A percentile compares a stretch with the other conserved stretches of the same genome.
Conservation (phyloP, 805 yeast genomes). For the Metschnikowia kofuensis region DNA sequence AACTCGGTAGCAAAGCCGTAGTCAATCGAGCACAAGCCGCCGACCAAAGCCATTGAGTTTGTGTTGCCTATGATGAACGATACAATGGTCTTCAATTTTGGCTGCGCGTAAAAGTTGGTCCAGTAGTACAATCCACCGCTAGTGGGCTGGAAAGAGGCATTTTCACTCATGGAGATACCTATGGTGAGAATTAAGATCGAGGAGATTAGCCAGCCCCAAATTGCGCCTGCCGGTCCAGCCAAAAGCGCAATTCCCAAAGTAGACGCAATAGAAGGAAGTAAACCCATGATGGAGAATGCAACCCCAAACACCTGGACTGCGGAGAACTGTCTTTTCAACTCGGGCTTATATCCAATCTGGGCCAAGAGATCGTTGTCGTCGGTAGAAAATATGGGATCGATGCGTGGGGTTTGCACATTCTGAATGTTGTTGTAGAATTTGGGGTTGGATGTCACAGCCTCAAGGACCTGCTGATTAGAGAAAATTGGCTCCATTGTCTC, state of each 20-base stretch:
- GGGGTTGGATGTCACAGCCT: slow-evolving; percentile 25
- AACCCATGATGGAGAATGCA: slow-evolving; percentile 71
- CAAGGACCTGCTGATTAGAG: slow-evolving; percentile 22
- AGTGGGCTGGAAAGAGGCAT: slow-evolving; percentile 70
- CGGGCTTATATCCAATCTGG: slow-evolving; percentile 72
- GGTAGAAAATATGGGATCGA: slow-evolving; percentile 14
- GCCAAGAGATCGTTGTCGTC: slow-evolving; percentile 36
- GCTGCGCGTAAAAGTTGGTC: slow-evolving; percentile 66
- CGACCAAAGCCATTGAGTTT: slow-evolving; percentile 63
- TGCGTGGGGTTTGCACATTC: slow-evolving; percentile 27
- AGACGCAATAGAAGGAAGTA: slow-evolving; percentile 63
- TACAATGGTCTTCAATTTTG: slow-evolving; percentile 21
- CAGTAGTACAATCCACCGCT: slow-evolving; percentile 71
- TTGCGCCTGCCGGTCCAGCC: slow-evolving; percentile 62
- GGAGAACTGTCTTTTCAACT: slow-evolving; percentile 57
- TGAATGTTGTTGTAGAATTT: slow-evolving; percentile 27
- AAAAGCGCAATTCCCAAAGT: slow-evolving; percentile 50
- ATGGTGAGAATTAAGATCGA: slow-evolving; percentile 52
- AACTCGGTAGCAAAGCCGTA: slow-evolving; percentile 66
- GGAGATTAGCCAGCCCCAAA: slow-evolving; percentile 74
- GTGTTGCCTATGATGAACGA: slow-evolving; percentile 57
- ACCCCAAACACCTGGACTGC: slow-evolving; percentile 67
- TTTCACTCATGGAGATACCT: slow-evolving; percentile 64
- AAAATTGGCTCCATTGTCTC: slow-evolving; percentile 8
- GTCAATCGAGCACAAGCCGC: slow-evolving; percentile 64